Conservation (phyloP, 495 filamentous ascomycete species). For the Parathielavia hyrcaniae region DNA sequence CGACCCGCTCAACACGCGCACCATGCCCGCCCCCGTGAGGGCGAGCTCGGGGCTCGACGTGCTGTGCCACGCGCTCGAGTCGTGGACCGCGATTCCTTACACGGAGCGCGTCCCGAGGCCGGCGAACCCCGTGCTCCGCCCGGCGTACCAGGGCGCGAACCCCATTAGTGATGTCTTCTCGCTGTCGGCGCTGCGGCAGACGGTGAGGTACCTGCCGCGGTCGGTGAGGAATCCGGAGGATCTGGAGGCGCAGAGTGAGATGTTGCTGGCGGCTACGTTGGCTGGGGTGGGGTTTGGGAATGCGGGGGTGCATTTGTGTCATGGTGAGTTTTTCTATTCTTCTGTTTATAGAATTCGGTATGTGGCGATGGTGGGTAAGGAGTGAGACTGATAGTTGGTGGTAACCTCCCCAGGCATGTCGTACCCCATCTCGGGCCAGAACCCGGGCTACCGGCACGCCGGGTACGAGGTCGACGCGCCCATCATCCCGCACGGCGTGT, state of each 20-base stretch:
- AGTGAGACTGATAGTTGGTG: too few relatives aligned
- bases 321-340: conserved; percentile 46
- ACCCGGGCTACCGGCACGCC: conserved; percentile 78
- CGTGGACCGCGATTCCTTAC: conserved; percentile 95
- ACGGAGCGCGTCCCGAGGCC: conserved; percentile 76
- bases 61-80: conserved; percentile 87
- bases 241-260: conserved; percentile 81
- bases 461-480: conserved; percentile 70
- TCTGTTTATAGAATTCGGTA: too few relatives aligned
- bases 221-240: conserved; percentile 83
- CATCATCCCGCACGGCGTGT: conserved; percentile 93
- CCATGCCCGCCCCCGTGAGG: conserved; percentile 90
- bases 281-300: conserved; percentile 97
- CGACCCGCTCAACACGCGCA: conserved; percentile 88
- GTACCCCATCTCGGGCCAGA: conserved; percentile 91
- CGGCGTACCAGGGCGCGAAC: conserved; percentile 95
- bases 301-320: conserved; percentile 93
- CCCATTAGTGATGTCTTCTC: conserved; percentile 96
- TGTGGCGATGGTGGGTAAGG: too few relatives aligned
- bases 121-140: conserved; percentile 80
- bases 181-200: conserved; percentile 68
- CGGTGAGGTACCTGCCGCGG: conserved; percentile 84
- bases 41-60: conserved; percentile 87
- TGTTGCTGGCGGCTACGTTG: conserved; percentile 89
- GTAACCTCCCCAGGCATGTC: conserved; percentile 86